Evolutionary conservation across 495 filamentous ascomycete genomes (phyloP).

Genomic region (Terfezia claveryi): DNA sequence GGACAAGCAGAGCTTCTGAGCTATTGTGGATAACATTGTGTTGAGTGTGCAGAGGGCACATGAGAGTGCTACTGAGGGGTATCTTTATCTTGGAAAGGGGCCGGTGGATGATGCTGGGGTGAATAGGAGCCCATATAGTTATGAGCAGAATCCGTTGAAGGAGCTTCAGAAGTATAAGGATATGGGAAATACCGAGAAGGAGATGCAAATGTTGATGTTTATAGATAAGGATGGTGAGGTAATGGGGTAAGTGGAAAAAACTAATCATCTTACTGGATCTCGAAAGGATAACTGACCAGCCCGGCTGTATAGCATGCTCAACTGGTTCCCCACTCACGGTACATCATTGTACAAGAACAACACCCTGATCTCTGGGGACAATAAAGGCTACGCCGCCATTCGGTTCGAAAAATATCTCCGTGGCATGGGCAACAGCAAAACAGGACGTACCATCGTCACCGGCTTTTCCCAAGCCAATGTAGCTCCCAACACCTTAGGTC

Average conservation of each 20-base stretch:
- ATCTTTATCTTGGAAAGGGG: slow-evolving; percentile 50
- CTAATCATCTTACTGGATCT: too few relatives aligned
- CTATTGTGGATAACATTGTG: slow-evolving; percentile 72
- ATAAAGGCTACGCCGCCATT: slow-evolving; percentile 83
- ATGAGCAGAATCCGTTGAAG: slow-evolving; percentile 64
- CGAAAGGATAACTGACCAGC: too few relatives aligned
- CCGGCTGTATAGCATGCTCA: slow-evolving; percentile 30
- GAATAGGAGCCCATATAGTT: slow-evolving; percentile 77
- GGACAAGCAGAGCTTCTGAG: slow-evolving; percentile 66
- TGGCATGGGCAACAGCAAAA: slow-evolving; percentile 28
- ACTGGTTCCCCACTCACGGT: slow-evolving; percentile 88
- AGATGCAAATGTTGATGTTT: slow-evolving; percentile 65
- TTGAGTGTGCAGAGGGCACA: slow-evolving; percentile 68
- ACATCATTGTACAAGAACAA: slow-evolving; percentile 88
- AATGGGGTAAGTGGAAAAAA: slow-evolving; percentile 5
- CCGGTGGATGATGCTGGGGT: slow-evolving; percentile 63
- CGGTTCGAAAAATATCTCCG: slow-evolving; percentile 55
- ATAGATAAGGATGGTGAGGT: slow-evolving; percentile 43
- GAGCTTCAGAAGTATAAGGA: slow-evolving; percentile 53
- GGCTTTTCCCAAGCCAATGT: slow-evolving; percentile 91
- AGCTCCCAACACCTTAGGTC: slow-evolving; percentile 70
- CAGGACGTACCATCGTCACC: slow-evolving; percentile 30
- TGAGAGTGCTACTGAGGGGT: slow-evolving; percentile 45
- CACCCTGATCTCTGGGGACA: slow-evolving; percentile 76
- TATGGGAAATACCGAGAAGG: slow-evolving; percentile 60